Evolutionary conservation across 2,329 filamentous ascomycete genomes (phyloP).

Genomic region (Nemania sp.): DNA sequence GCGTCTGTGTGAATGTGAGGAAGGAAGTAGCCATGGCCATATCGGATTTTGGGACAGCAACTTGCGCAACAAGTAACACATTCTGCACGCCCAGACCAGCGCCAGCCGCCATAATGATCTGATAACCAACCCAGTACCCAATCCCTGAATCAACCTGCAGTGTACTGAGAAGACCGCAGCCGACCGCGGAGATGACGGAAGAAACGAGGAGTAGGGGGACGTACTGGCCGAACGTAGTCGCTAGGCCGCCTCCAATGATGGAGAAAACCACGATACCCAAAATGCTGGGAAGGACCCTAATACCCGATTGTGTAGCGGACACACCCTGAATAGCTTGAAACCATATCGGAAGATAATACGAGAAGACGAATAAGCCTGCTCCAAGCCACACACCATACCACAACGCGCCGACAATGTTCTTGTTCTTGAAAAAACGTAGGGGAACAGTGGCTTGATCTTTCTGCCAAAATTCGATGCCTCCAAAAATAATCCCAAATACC

Average conservation of each 20-base stretch:
- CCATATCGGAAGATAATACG: background rate
- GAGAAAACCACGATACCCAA: background rate
- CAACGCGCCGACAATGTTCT: too few relatives aligned
- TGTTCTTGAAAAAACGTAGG: background rate
- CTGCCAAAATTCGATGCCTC: background rate
- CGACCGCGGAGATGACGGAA: conserved; percentile 16
- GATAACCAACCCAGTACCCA: conserved; percentile 22
- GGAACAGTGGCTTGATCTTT: background rate
- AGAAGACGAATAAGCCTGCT: background rate
- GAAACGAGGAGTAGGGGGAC: conserved; percentile 24
- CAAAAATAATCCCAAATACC: conserved; percentile 43
- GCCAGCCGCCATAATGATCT: conserved; percentile 27
- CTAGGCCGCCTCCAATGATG: conserved; percentile 8
- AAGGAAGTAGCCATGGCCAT: conserved; percentile 25
- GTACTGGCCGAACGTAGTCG: conserved; percentile 22
- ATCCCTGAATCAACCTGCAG: conserved; percentile 13
- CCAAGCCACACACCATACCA: conserved; percentile 27
- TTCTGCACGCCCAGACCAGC: conserved; percentile 28
- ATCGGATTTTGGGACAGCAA: too few relatives aligned
- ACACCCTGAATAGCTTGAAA: background rate
- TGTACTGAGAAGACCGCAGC: conserved; percentile 23
- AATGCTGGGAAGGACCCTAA: background rate
- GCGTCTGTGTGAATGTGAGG: conserved; percentile 25
- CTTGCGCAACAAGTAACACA: conserved; percentile 10
- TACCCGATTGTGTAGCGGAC: background rate